Base-by-base conservation (phyloP, 169 alveolate species). In the Plasmodium vinckei region DNA sequence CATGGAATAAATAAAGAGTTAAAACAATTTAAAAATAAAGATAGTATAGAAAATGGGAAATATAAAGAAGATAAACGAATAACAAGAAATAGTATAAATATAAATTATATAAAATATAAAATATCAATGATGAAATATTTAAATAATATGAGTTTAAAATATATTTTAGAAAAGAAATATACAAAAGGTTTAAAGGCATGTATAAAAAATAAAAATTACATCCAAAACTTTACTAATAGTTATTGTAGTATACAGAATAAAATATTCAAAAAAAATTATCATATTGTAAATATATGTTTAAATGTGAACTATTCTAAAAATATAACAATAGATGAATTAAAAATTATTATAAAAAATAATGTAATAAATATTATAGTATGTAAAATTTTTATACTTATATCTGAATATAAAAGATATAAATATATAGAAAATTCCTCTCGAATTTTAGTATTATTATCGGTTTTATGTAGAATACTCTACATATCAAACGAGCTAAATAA, bases 371-470 rank as follows among this genome's bases (percentile, higher is more conserved):
- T 84, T 44, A 70, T 49, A 10, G 57, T 84, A 3, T 84, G 91
- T 69, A 84, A 84, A 57, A 44, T 84, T 3, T 68, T 63, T 17
- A 56, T 69, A 47, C 10, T 84, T 13, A 84, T 84, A 4, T 47
- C 69, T 27, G 87, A 84, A 49, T 84, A 69, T 44, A 84, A 84
- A 15, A 42, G 25, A 12, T 84, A 84, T 63, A 68, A 70, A 53
- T 84, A 84, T 61, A 69, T 69, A 13, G 87, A 84, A 39, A 84
- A 84, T 6, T 84, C 91, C 0, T 68, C 91, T 12, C 27, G 57
- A 0, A 84, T 63, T 47, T 64, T 84, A 46, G 47, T 69, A 6
- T 53, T 84, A 10, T 61, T 69, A 25, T 68, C 87, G 0, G 23
- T 69, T 9, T 51, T 84, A n/a, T 84, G 87, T 84, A 47, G 87